Evolutionary conservation across 2,329 filamentous ascomycete species (phyloP), one percentile per base, ranked within the genome.

Genomic region (Madurella fahalii): DNA sequence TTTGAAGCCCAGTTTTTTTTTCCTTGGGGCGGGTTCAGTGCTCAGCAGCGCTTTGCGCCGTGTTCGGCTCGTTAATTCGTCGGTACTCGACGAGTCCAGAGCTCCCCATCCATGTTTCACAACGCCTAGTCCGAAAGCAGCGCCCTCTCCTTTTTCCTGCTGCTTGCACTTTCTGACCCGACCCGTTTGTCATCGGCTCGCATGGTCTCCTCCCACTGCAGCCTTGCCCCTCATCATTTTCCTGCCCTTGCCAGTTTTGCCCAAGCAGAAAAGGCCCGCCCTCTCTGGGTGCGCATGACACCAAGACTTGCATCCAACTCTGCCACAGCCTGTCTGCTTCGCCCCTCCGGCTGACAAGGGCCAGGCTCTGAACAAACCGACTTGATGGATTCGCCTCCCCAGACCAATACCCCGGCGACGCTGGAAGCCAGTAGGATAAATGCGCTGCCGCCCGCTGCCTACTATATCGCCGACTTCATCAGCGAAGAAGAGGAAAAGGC

Each of bases 401-500:
- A 44, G 16, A n/a, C 60, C 40, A 49, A 52, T 5, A 69, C 82
- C 44, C 79, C 81, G 16, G 56, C 68, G 39, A 76, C 69, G 42
- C 76, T 86, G 25, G 76, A 83, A 46, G 68, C 76, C 37, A 74
- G 71, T 50, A 75, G 71, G 60, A 79, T 92, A 56, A 58, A 69
- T 8, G 64, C 64, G 32, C 75, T 91, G 2, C 87, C 88, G 4
- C 68, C 78, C 1, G 74, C 79, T 34, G 88, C 90, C 51, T 96
- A 86, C 74, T 96, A 97, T 72, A 86, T 96, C 54, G 80, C 90
- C 8, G 77, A 92, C 68, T 96, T 96, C 73, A 87, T 97, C 68
- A 86, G 80, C 4, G 70, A 76, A 52, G 81, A 86, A 43, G 91
- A 96, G 71, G 90, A 96, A 72, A 69, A 74, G 32, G 66, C 73